Base-by-base conservation (phyloP, 1,284 basidiomycete genomes). In the Trichosporon sp. region DNA sequence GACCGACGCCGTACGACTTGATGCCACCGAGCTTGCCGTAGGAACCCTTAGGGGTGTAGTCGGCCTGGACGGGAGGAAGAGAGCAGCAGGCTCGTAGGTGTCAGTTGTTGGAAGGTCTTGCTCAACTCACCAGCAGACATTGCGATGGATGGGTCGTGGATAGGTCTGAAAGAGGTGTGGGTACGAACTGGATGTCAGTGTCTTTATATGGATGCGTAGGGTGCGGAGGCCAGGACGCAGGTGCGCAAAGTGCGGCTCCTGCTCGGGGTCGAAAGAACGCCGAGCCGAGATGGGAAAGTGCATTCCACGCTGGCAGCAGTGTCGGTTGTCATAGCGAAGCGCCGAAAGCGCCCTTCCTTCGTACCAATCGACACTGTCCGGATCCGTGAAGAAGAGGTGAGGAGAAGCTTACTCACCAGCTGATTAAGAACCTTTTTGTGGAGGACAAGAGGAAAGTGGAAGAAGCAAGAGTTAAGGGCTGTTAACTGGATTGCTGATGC, bases 31-130 rank as follows among this genome's bases (percentile, higher is more conserved):
- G 73, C 31, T 81, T 79, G 38, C 65, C 67, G 70, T 78, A 85
- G 6, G 74, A 70, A 40, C 86, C 86, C 79, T 85, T 85, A 73
- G 85, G 81, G n/a, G 84, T 81, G 81, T 87, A 86, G 69, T 85
- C 79, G 67, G 82, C 83, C 79, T 85, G 75, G 69, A 85, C 85
- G 61, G 86, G 85, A 32, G 86, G 84, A 68, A 86, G 80, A 67
- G 78, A 78, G 83, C 86, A 86, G 82, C 85, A 86, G n/a, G 84
- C 86, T 81, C 26, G 70, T 54, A 19, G 11, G n/a, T n/a, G 59
- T 63, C 59, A 63, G 59, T n/a, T 37, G n/a, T 6, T 21, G 19
- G 2, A 4, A 14, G 16, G 14, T 14, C 32, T 6, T 2, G 43
- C 35, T n/a, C 14, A n/a, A 46, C 43, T 63, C 59, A 63, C 59